A percentile compares a stretch with the other conserved stretches of the same genome.
Conservation (phyloP, 495 filamentous ascomycete species). For the Penicillium atrosanguineum region DNA sequence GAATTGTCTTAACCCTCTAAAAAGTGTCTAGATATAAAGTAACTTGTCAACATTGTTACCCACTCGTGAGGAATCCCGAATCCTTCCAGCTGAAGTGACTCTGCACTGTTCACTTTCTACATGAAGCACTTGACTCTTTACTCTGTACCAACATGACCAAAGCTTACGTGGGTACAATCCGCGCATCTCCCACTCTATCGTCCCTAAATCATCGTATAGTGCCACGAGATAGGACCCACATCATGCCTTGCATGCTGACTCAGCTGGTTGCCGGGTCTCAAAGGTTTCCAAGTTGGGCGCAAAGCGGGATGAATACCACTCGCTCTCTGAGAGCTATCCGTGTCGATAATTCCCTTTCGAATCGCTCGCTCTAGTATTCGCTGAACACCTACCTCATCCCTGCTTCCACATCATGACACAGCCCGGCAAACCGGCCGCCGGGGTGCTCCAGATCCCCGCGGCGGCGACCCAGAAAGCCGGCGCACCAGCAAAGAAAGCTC, state of each 20-base stretch:
- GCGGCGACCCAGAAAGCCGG: constrained; percentile 57
- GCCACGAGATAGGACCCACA: too few species aligned
- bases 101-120: too few species aligned
- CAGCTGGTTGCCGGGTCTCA: neutral
- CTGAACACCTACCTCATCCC: neutral
- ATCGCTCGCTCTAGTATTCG: neutral
- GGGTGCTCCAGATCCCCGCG: constrained; percentile 59
- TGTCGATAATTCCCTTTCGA: neutral
- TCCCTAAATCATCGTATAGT: neutral
- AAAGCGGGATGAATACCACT: neutral
- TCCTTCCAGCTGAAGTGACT: too few species aligned
- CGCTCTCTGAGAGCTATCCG: neutral
- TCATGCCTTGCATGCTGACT: neutral
- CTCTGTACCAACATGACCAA: too few species aligned
- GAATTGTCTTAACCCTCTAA: too few species aligned
- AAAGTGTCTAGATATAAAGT: too few species aligned
- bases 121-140: too few species aligned
- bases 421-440: constrained; percentile 43
- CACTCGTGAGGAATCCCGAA: too few species aligned
- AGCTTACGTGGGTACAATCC: too few species aligned
- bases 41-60: too few species aligned
- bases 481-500: constrained; percentile 37
- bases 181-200: neutral
- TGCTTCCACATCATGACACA: constrained; percentile 29
- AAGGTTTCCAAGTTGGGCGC: neutral